These are phyloP conservation scores for Aureoboletus auriporus DNA, from an alignment of 768 basidiomycete species.

Conservation along the genomic window DNA sequence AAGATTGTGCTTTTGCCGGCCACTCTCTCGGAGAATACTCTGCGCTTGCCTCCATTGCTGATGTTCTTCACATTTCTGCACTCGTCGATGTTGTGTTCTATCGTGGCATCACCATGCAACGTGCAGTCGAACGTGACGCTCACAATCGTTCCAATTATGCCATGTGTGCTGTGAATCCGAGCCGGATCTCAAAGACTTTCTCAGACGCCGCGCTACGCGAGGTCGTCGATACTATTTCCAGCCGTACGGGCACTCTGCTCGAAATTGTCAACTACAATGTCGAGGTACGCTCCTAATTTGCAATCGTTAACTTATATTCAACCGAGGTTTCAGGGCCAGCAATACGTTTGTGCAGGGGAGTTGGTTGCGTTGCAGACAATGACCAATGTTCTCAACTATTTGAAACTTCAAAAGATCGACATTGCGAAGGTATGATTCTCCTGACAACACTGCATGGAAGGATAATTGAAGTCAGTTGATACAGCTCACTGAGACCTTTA, in stretches of 20 bases:
- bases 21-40: constrained; percentile 99
- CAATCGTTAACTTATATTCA: not conserved
- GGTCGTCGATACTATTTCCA: constrained; percentile 88
- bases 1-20: constrained; percentile 90
- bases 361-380: constrained; percentile 88
- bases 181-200: constrained; percentile 91
- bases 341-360: constrained; percentile 99
- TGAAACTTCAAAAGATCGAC: constrained; percentile 96
- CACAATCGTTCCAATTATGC: constrained; percentile 94
- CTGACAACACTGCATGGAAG: not conserved
- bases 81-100: constrained; percentile 99
- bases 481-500: constrained; percentile 83
- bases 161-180: constrained; percentile 99
- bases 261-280: constrained; percentile 98
- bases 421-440: constrained; percentile 63
- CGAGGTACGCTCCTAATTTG: constrained; percentile 49
- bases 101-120: constrained; percentile 99
- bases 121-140: constrained; percentile 94
- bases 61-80: constrained; percentile 90
- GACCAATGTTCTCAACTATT: constrained; percentile 93
- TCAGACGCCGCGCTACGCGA: constrained; percentile 94
- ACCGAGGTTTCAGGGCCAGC: constrained; percentile 70
- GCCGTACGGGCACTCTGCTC: constrained; percentile 73
- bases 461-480: not conserved
- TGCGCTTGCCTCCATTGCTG: constrained; percentile 95